Conservation (phyloP, 352 stramenopile species). For the Phytophthora pistaciae region DNA sequence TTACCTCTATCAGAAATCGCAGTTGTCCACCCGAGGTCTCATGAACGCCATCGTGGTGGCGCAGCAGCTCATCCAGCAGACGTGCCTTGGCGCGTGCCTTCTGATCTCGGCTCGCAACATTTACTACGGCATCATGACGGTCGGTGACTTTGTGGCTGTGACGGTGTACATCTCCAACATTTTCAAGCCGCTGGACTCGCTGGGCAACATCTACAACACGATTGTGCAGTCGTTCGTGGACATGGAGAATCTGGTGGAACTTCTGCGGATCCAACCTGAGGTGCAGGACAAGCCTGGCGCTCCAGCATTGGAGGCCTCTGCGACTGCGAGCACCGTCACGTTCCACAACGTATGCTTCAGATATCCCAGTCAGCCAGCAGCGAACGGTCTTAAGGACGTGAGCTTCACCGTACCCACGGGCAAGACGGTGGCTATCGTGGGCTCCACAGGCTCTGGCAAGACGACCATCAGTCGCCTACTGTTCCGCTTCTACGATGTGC, state of each 20-base stretch:
- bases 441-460: conserved; percentile 92
- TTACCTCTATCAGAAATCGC: conserved; percentile 90
- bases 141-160: conserved; percentile 97
- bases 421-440: conserved; percentile 95
- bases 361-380: conserved; percentile 89
- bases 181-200: conserved; percentile 97
- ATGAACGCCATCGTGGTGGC: conserved; percentile 94
- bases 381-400: conserved; percentile 91
- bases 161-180: conserved; percentile 95
- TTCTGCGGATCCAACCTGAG: conserved; percentile 94
- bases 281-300: conserved; percentile 91
- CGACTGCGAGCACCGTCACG: conserved; percentile 70
- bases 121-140: conserved; percentile 62
- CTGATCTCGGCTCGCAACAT: conserved; percentile 68
- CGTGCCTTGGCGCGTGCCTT: conserved; percentile 79
- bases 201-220: conserved; percentile 96
- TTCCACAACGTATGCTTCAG: conserved; percentile 95
- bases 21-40: conserved; percentile 90
- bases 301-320: conserved; percentile 46
- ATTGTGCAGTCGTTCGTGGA: conserved; percentile 97
- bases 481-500: conserved; percentile 97
- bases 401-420: conserved; percentile 72
- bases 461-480: conserved; percentile 95
- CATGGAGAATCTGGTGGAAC: conserved; percentile 96
- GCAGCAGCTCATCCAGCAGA: conserved; percentile 95